Evolutionary conservation across 1,139 yeast species (phyloP).

Genomic region (Diutina mesorugosa): DNA sequence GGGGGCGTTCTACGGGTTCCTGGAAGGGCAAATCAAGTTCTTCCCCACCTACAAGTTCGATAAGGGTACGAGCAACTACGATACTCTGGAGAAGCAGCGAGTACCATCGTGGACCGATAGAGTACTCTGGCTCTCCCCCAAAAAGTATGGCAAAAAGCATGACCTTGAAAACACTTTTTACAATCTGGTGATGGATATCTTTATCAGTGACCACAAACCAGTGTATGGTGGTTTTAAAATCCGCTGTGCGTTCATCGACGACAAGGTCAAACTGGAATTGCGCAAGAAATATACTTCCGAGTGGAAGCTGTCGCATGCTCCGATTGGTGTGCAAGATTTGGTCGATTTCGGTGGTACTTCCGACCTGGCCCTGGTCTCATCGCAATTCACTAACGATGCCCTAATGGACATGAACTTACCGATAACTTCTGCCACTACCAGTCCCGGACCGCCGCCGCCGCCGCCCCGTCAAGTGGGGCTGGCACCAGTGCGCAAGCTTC

Average conservation of each 20-base stretch:
- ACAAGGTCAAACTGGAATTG: constrained; percentile 16
- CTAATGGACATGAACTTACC: constrained; percentile 25
- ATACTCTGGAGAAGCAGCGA: constrained; percentile 66
- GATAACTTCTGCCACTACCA: constrained; percentile 13
- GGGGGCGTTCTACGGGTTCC: constrained; percentile 52
- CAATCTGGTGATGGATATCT: constrained; percentile 40
- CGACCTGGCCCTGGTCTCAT: neutral
- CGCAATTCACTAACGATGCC: constrained; percentile 11
- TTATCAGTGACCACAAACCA: constrained; percentile 82
- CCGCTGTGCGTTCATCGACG: constrained; percentile 51
- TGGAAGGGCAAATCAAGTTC: constrained; percentile 66
- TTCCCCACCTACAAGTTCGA: constrained; percentile 91
- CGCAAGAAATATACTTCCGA: constrained; percentile 18
- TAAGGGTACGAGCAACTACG: constrained; percentile 83
- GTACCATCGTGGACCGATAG: constrained; percentile 98
- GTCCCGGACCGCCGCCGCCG: constrained; percentile 14
- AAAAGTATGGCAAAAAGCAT: neutral
- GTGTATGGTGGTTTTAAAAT: constrained; percentile 66
- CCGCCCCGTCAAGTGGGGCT: constrained; percentile 8
- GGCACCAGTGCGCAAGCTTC: constrained; percentile 8
- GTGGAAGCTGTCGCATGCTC: constrained; percentile 20
- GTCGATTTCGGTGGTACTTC: neutral
- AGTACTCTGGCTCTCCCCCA: neutral
- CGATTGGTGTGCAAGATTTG: neutral
- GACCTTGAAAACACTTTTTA: constrained; percentile 15